Evolutionary conservation across 345 rosid species (phyloP), one percentile per base, ranked within the genome.

Genomic region (Isatis tinctoria): DNA sequence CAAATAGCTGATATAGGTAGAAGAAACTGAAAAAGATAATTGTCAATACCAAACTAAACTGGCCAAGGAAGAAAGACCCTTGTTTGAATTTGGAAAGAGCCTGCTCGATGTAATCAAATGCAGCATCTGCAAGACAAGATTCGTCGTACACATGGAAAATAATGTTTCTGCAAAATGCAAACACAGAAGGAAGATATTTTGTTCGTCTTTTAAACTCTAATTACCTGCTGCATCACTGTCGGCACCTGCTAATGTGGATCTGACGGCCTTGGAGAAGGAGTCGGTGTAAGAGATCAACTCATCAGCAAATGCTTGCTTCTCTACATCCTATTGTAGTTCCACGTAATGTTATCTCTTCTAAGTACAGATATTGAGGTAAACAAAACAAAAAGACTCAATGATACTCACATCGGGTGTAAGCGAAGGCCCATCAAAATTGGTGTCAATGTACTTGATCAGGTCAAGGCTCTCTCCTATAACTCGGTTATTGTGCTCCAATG

Each of bases 401-500:
- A 40, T 28, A 77, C 84, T 83, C 80, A 91, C 97, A 59, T 77
- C 53, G 9, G 95, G 95, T 67, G 79, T 60, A 28, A 94, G 89
- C 17, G 96, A 86, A 80, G 93, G 92, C 67, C 96, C 98, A 74
- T 90, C 83, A 22, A 94, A 94, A 83, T 88, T 89, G 80, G 73
- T 74, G 24, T 94, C 96, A 14, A 91, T 56, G 70, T 91, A 94
- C 68, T 84, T 87, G 16, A 90, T 74, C 76, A 94, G 68, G 67
- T 91, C 96, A 57, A 94, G 85, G 77, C 97, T 91, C 85, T 94
- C 97, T 51, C 97, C 98, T 4, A 72, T 85, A 6, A 94, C 65
- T 82, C 79, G 83, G 36, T 93, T 87, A 67, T 94, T 86, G 74
- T 91, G 97, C 64, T 94, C 97, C 76, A 94, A 63, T 6, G 98